Evolutionary conservation across 345 rosid species (phyloP).

Genomic region (Melastoma malabathricum): DNA sequence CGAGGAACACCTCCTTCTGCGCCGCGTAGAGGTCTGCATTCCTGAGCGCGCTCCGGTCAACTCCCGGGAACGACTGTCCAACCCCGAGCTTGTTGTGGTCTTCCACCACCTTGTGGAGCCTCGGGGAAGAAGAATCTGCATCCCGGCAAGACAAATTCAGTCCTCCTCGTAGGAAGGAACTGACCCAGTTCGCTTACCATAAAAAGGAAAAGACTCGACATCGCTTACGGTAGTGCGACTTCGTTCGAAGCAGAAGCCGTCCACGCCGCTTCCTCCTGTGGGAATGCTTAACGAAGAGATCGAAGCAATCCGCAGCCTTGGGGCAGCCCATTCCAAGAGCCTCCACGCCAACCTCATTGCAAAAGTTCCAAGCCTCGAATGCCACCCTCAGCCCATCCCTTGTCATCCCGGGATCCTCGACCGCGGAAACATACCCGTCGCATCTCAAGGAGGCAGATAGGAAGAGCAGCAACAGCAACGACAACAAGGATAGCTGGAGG

Average conservation of each 20-base stretch:
- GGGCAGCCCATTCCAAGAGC: slow-evolving; percentile 78
- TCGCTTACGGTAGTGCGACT: too few relatives aligned
- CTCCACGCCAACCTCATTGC: slow-evolving; percentile 77
- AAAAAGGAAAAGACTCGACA: too few relatives aligned
- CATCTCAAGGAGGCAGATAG: slow-evolving; percentile 1
- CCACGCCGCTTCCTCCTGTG: slow-evolving; percentile 1
- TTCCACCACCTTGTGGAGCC: slow-evolving; percentile 53
- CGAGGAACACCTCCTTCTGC: slow-evolving; percentile 57
- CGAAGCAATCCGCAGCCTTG: slow-evolving; percentile 78
- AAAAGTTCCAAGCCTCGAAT: slow-evolving; percentile 84
- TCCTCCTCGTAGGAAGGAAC: too few relatives aligned
- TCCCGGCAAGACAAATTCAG: too few relatives aligned
- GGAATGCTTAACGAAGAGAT: slow-evolving; percentile 22
- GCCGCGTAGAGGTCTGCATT: slow-evolving; percentile 54
- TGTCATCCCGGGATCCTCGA: slow-evolving; percentile 78
- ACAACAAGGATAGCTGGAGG: neutral
- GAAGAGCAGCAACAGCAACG: slow-evolving; percentile 7
- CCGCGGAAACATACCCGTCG: slow-evolving; percentile 22
- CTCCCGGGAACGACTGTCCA: slow-evolving; percentile 25
- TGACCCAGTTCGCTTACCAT: too few relatives aligned
- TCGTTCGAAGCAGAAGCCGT: too few relatives aligned
- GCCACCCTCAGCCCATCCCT: slow-evolving; percentile 65
- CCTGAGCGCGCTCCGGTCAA: slow-evolving; percentile 15
- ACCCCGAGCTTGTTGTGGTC: slow-evolving; percentile 51
- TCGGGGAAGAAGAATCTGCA: slow-evolving; percentile 25